Conservation (phyloP, 805 yeast species). For the Peterozyma xylosa region DNA sequence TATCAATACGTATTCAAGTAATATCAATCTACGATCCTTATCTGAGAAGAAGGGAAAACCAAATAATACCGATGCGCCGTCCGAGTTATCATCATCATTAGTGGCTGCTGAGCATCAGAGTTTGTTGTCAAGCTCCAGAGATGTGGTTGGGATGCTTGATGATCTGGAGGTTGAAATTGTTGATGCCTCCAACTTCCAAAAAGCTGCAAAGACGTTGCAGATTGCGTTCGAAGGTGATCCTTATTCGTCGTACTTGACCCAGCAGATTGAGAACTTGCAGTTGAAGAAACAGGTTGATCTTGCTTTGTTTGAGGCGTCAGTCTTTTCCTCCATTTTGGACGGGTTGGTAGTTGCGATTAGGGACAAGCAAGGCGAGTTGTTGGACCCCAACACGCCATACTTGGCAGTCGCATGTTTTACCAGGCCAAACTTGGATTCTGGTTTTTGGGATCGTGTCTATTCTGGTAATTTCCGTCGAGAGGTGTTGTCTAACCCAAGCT, state of each 20-base stretch:
- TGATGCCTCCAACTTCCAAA: conserved; percentile 35
- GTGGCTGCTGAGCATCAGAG: neutral
- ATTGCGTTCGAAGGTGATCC: conserved; percentile 49
- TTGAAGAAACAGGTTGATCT: conserved; percentile 34
- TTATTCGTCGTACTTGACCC: conserved; percentile 42
- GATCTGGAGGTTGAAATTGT: conserved; percentile 14
- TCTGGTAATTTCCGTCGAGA: conserved; percentile 7
- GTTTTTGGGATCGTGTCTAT: conserved; percentile 9
- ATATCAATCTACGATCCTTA: conserved; percentile 8
- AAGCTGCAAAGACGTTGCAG: conserved; percentile 47
- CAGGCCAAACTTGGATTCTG: conserved; percentile 17
- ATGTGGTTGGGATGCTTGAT: neutral
- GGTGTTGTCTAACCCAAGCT: conserved; percentile 26
- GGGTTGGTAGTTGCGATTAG: conserved; percentile 46
- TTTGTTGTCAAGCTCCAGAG: neutral
- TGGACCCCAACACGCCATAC: conserved; percentile 33
- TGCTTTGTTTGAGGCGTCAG: conserved; percentile 45
- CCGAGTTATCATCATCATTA: neutral
- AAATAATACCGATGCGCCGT: conserved; percentile 26
- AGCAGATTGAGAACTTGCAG: conserved; percentile 25
- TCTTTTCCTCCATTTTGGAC: conserved; percentile 40
- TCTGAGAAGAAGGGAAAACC: conserved; percentile 9
- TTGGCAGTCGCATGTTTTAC: conserved; percentile 48
- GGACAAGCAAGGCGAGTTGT: conserved; percentile 35
- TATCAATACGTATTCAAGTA: conserved; percentile 3